Percentiles rank a stretch among this genome's conserved stretches.
Evolutionary conservation across 805 yeast genomes (phyloP).

Genomic region (Hanseniaspora lindneri): DNA sequence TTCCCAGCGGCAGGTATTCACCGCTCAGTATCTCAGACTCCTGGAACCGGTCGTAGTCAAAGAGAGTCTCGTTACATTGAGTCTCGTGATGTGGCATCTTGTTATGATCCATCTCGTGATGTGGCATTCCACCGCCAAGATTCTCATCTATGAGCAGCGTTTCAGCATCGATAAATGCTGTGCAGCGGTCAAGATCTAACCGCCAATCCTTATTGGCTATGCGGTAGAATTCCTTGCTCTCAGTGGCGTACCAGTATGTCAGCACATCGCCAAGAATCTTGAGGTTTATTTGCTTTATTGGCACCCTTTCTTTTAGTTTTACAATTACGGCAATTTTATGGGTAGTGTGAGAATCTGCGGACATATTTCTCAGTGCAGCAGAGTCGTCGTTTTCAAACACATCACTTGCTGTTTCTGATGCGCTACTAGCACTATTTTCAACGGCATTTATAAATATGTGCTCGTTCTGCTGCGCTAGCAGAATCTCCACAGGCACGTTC

Average conservation of each 20-base stretch:
- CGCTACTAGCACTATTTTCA: background rate
- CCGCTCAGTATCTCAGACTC: slow-evolving; percentile 19
- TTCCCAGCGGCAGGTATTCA: slow-evolving; percentile 17
- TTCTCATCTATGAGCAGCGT: slow-evolving; percentile 7
- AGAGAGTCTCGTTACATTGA: slow-evolving; percentile 17
- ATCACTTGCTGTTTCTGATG: background rate
- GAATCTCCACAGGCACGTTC: slow-evolving; percentile 5
- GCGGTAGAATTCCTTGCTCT: slow-evolving; percentile 38
- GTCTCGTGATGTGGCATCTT: no score
- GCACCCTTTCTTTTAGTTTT: slow-evolving; percentile 34
- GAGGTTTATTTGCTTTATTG: slow-evolving; percentile 31
- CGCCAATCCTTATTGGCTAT: slow-evolving; percentile 41
- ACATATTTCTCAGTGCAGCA: no score
- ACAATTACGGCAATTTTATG: slow-evolving; percentile 44
- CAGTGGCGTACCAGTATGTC: slow-evolving; percentile 44
- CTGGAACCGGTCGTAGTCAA: slow-evolving; percentile 17
- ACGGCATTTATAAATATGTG: slow-evolving; percentile 3
- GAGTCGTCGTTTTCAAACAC: slow-evolving; percentile 4
- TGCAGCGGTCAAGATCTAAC: slow-evolving; percentile 20
- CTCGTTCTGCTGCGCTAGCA: slow-evolving; percentile 9
- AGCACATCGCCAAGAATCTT: slow-evolving; percentile 36
- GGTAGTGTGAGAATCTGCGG: slow-evolving; percentile 33
- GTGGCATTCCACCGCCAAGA: background rate
- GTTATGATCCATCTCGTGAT: no score
- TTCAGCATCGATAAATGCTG: slow-evolving; percentile 4